These are phyloP conservation scores for Phoenix dactylifera DNA, from an alignment of 176 grass and related monocot species.

Conservation along the genomic window DNA sequence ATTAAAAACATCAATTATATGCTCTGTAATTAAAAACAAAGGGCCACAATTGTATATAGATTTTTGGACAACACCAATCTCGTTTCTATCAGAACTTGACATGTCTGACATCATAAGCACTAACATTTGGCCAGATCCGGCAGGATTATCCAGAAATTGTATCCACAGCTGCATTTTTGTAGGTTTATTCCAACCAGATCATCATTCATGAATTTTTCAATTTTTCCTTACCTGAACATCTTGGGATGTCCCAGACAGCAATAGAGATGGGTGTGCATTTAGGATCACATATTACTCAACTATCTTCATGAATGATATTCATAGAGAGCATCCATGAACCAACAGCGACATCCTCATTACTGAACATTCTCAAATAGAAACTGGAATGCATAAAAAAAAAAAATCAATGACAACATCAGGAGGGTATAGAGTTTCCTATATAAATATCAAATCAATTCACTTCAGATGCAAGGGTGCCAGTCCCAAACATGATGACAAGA, in stretches of 20 bases:
- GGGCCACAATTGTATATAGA: too few relatives aligned
- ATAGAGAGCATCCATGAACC: slow-evolving; percentile 55
- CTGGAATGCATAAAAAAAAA: background rate
- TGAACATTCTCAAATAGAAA: slow-evolving; percentile 91
- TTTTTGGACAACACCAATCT: too few relatives aligned
- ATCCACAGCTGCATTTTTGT: background rate
- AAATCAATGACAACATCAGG: slow-evolving; percentile 5
- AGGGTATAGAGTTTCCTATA: too few relatives aligned
- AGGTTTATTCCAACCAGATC: background rate
- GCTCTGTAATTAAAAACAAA: too few relatives aligned
- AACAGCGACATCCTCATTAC: slow-evolving; percentile 55
- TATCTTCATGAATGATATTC: slow-evolving; percentile 47
- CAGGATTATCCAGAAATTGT: too few relatives aligned
- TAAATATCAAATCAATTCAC: too few relatives aligned
- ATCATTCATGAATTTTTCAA: background rate
- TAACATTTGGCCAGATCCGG: too few relatives aligned
- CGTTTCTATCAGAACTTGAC: too few relatives aligned
- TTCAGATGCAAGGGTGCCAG: too few relatives aligned
- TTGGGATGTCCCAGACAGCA: slow-evolving; percentile 34
- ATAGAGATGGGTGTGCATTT: slow-evolving; percentile 31
- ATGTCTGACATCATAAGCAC: too few relatives aligned
- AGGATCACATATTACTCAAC: slow-evolving; percentile 30
- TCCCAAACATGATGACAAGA: too few relatives aligned
- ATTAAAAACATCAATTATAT: too few relatives aligned
- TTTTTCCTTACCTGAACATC: slow-evolving; percentile 31